phyloP scores from a whole-genome alignment of 2,329 filamentous ascomycete genomes.

The Fusarium anguioides region DNA sequence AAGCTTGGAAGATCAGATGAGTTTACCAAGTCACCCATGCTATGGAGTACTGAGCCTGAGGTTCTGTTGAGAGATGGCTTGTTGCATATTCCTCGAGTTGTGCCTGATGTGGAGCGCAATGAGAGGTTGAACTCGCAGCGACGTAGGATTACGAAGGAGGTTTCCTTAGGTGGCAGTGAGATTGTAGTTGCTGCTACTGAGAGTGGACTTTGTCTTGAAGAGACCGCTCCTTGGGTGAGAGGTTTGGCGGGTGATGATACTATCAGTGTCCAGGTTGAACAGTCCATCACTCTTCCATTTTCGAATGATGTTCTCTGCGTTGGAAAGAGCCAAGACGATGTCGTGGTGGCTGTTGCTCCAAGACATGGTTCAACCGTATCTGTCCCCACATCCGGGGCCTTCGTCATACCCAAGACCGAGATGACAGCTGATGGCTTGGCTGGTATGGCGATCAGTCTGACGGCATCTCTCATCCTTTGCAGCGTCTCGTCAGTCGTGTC shows the following conservation, averaged over 20 bases:
- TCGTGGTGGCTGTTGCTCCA: background rate
- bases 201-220: background rate
- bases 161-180: background rate
- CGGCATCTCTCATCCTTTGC: background rate
- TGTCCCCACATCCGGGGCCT: background rate
- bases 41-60: conserved; percentile 1
- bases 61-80: background rate
- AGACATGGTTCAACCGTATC: background rate
- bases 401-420: rapidly evolving
- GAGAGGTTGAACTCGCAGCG: background rate
- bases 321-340: background rate
- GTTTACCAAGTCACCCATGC: background rate
- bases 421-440: background rate
- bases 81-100: background rate
- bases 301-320: background rate
- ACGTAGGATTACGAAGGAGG: background rate
- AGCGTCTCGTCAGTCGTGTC: background rate
- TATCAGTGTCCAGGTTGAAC: background rate
- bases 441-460: background rate
- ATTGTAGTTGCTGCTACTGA: background rate
- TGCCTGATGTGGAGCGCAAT: background rate
- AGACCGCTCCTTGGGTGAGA: background rate
- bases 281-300: background rate
- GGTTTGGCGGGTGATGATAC: background rate
- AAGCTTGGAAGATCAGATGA: background rate